Evolutionary conservation across 257 asterid genomes (phyloP).

Genomic region (Lavandula angustifolia): DNA sequence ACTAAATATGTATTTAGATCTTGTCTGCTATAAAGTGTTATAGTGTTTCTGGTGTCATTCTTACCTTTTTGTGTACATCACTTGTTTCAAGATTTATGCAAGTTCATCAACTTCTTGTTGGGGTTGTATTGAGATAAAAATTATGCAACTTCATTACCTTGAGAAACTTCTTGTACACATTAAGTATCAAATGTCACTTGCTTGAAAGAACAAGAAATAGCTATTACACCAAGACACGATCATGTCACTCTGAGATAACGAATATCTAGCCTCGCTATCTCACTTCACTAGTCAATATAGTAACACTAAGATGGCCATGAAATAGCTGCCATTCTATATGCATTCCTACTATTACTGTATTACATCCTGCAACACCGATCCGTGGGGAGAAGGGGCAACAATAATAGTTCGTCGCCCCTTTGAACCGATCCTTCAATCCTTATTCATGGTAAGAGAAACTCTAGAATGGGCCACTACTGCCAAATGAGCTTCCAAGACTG

Average conservation of each 20-base stretch:
- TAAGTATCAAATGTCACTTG: constrained; percentile 29
- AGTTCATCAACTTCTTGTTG: no score
- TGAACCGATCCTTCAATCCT: constrained; percentile 19
- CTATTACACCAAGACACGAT: constrained; percentile 23
- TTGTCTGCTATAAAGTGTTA: no score
- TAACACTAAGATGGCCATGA: constrained; percentile 28
- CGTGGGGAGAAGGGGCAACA: constrained; percentile 19
- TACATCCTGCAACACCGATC: constrained; percentile 1
- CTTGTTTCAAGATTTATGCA: no score
- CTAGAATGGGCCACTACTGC: constrained; percentile 50
- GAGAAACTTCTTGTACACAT: constrained; percentile 38
- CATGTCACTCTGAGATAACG: constrained; percentile 19
- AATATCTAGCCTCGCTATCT: constrained; percentile 15
- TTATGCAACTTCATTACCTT: background rate
- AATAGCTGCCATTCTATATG: constrained; percentile 28
- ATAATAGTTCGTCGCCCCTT: constrained; percentile 28
- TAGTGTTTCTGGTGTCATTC: no score
- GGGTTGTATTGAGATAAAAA: no score
- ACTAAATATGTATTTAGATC: no score
- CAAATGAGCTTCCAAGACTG: constrained; percentile 61
- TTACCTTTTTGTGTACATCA: no score
- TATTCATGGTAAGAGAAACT: constrained; percentile 27
- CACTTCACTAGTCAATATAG: constrained; percentile 18
- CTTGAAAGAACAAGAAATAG: constrained; percentile 12
- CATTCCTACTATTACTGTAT: constrained; percentile 19